A percentile compares a stretch with the other conserved stretches of the same genome.
Conservation (phyloP, 1,284 basidiomycete species). For the Waitea zeae region DNA sequence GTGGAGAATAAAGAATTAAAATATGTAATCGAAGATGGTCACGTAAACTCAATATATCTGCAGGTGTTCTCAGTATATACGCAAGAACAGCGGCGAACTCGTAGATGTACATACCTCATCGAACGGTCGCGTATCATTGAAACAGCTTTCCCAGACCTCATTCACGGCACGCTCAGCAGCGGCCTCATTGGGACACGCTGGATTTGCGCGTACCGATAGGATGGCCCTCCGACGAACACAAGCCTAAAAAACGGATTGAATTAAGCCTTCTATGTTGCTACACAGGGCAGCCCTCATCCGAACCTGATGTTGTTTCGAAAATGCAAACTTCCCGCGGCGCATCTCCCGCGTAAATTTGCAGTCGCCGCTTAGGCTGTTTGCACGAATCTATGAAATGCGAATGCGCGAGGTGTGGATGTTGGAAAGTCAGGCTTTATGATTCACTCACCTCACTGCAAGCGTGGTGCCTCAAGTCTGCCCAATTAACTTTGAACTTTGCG, state of each 20-base stretch:
- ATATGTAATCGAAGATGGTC: no score
- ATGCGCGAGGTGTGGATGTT: conserved; percentile 4
- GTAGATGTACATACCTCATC: conserved; percentile 90
- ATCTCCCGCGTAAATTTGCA: conserved; percentile 76
- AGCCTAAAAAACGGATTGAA: conserved; percentile 28
- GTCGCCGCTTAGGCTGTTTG: conserved; percentile 86
- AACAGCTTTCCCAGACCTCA: conserved; percentile 94
- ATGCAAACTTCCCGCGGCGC: conserved; percentile 54
- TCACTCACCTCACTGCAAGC: conserved; percentile 97
- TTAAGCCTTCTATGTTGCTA: neutral
- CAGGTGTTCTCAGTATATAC: no score
- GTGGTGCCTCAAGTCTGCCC: conserved; percentile 81
- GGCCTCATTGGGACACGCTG: conserved; percentile 59
- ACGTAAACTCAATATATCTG: no score
- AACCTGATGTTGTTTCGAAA: conserved; percentile 91
- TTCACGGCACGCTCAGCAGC: conserved; percentile 83
- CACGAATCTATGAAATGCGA: conserved; percentile 85
- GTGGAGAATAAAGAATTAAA: no score
- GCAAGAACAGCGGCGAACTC: no score
- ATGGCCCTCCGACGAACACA: conserved; percentile 84
- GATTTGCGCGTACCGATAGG: conserved; percentile 67
- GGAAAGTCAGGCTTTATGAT: no score
- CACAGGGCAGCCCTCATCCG: neutral
- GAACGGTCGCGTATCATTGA: conserved; percentile 89
- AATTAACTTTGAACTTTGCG: conserved; percentile 86